These are phyloP conservation scores for Chaetomium tenue DNA, from an alignment of 495 filamentous ascomycete genomes.

Conservation along the genomic window DNA sequence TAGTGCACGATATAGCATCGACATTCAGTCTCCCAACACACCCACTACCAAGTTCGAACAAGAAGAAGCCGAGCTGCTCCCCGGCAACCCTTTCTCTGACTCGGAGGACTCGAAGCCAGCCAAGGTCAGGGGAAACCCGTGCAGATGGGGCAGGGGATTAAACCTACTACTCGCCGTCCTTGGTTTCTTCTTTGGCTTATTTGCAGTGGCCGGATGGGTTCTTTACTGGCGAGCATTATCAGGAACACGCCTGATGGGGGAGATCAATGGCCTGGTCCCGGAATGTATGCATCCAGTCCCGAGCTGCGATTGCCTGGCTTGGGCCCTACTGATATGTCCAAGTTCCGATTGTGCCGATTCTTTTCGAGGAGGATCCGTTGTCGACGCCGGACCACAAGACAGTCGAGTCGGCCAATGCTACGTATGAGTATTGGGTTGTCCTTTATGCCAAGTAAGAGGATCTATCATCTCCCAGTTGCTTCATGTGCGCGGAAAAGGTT, in stretches of 20 bases:
- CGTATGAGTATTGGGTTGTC: conserved; percentile 6
- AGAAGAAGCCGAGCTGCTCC: background rate
- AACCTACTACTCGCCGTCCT: background rate
- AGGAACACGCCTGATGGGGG: background rate
- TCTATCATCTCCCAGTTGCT: background rate
- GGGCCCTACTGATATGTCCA: background rate
- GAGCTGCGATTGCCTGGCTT: background rate
- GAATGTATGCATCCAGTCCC: background rate
- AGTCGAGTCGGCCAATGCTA: conserved; percentile 15
- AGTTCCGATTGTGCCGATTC: conserved; percentile 7
- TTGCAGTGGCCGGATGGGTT: background rate
- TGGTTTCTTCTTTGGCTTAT: background rate
- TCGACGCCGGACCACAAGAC: conserved; percentile 21
- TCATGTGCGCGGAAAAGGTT: background rate
- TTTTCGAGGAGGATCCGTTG: conserved; percentile 9
- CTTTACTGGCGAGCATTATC: background rate
- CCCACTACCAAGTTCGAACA: background rate
- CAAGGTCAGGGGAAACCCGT: background rate
- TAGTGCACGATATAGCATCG: background rate
- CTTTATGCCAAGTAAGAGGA: conserved; percentile 11
- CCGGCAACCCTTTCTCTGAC: background rate
- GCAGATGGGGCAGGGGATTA: background rate
- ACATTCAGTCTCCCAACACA: background rate
- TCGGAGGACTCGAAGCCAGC: background rate
- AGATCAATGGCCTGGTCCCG: conserved; percentile 7